phyloP scores from a whole-genome alignment of 2,329 filamentous ascomycete genomes.

The Epicoccum nigrum region DNA sequence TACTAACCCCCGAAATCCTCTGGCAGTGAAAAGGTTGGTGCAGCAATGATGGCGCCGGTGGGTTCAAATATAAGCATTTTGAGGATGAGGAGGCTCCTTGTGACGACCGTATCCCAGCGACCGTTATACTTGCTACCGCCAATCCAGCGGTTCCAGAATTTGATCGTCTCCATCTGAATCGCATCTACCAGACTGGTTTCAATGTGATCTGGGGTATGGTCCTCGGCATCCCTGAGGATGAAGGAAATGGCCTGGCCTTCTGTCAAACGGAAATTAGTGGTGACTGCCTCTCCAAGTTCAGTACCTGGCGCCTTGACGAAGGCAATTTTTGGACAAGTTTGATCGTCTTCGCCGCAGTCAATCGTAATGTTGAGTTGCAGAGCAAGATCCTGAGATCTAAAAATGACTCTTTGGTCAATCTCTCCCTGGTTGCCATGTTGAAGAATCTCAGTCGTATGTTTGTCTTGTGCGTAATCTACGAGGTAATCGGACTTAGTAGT shows the following conservation, averaged over 20 bases:
- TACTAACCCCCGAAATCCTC: constrained; percentile 58
- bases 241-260: constrained; percentile 75
- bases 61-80: constrained; percentile 81
- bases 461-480: constrained; percentile 66
- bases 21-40: constrained; percentile 78
- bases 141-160: constrained; percentile 77
- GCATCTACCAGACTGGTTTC: constrained; percentile 64
- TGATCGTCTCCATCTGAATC: constrained; percentile 72
- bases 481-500: neutral
- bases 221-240: constrained; percentile 64
- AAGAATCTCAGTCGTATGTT: constrained; percentile 65
- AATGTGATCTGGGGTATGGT: constrained; percentile 64
- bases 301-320: constrained; percentile 63
- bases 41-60: constrained; percentile 76
- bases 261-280: constrained; percentile 63
- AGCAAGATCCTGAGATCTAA: constrained; percentile 63
- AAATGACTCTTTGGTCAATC: constrained; percentile 56
- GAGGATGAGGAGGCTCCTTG: constrained; percentile 72
- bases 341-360: constrained; percentile 62
- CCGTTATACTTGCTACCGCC: constrained; percentile 73
- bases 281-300: constrained; percentile 67
- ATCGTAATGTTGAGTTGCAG: constrained; percentile 73
- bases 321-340: constrained; percentile 57
- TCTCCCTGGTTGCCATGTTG: constrained; percentile 33
- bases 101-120: constrained; percentile 74